A percentile compares a stretch with the other conserved stretches of the same genome.
Conservation (phyloP, 139 green algal genomes). For the Astrephomene gubernaculifera region DNA sequence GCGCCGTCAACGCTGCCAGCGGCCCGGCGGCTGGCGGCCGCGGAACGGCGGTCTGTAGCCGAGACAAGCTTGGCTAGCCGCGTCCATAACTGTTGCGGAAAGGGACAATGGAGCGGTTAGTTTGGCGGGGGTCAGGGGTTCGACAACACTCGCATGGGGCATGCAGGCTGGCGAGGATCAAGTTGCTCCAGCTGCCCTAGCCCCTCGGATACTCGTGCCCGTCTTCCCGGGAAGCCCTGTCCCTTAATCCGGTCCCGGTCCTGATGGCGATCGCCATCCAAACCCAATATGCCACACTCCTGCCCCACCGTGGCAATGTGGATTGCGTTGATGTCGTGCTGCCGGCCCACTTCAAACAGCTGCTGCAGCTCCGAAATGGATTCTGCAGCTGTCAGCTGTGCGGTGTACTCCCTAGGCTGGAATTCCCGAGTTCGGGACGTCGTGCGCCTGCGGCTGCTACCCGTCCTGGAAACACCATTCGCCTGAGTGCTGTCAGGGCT, state of each 20-base stretch:
- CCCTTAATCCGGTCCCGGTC: too few relatives aligned
- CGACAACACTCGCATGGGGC: too few relatives aligned
- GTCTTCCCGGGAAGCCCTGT: too few relatives aligned
- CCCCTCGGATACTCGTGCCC: too few relatives aligned
- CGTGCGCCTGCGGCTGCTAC: neutral
- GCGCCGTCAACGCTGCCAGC: too few relatives aligned
- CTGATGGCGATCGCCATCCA: too few relatives aligned
- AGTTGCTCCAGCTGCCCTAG: too few relatives aligned
- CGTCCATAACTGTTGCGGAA: conserved; percentile 14
- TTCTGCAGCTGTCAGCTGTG: neutral
- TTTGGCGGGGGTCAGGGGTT: too few relatives aligned
- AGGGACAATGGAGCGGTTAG: neutral
- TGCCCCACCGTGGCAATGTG: conserved; percentile 29
- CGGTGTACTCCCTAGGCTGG: neutral
- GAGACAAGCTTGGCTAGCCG: conserved; percentile 21
- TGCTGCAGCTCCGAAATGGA: conserved; percentile 10
- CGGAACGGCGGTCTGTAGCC: too few relatives aligned
- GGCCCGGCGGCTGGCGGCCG: too few relatives aligned
- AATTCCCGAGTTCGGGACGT: neutral
- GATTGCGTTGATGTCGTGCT: neutral
- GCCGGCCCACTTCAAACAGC: neutral
- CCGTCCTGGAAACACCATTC: neutral
- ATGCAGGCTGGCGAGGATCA: too few relatives aligned
- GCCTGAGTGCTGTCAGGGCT: neutral
- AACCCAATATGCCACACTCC: too few relatives aligned